phyloP scores from a whole-genome alignment of 1,284 basidiomycete species.

The Leccinum pallidistipes region DNA sequence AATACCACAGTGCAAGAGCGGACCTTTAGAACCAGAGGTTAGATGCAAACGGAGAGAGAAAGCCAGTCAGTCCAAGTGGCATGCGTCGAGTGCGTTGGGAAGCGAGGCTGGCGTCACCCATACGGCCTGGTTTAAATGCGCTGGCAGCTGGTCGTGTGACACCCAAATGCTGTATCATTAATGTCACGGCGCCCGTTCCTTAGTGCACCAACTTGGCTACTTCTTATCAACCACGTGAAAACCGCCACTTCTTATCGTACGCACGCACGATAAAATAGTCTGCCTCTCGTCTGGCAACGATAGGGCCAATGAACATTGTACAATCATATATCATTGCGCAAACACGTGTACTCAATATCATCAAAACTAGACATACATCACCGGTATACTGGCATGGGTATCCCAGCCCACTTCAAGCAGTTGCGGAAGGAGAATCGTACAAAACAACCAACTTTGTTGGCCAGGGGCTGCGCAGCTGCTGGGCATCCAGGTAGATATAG shows the following conservation, averaged over 20 bases:
- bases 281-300: slow-evolving; percentile 6
- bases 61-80: background rate
- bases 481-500: slow-evolving; percentile 47
- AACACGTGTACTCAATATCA: slow-evolving; percentile 11
- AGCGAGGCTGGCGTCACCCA: slow-evolving; percentile 11
- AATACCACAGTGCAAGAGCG: background rate
- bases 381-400: background rate
- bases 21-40: slow-evolving; percentile 5
- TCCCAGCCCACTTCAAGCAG: slow-evolving; percentile 14
- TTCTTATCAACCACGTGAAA: background rate
- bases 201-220: background rate
- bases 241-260: background rate
- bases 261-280: slow-evolving; percentile 1
- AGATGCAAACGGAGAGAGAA: background rate
- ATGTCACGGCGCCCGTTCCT: slow-evolving; percentile 1
- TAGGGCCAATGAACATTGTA: background rate
- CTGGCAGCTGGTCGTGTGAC: background rate
- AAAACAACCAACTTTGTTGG: slow-evolving; percentile 50
- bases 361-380: background rate
- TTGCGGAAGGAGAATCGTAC: slow-evolving; percentile 29
- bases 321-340: background rate
- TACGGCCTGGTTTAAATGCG: background rate
- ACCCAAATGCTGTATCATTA: background rate
- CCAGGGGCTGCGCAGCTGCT: slow-evolving; percentile 50
- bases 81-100: slow-evolving; percentile 4